Conservation (phyloP, 1,139 yeast genomes). For the Lipomyces yarrowii region DNA sequence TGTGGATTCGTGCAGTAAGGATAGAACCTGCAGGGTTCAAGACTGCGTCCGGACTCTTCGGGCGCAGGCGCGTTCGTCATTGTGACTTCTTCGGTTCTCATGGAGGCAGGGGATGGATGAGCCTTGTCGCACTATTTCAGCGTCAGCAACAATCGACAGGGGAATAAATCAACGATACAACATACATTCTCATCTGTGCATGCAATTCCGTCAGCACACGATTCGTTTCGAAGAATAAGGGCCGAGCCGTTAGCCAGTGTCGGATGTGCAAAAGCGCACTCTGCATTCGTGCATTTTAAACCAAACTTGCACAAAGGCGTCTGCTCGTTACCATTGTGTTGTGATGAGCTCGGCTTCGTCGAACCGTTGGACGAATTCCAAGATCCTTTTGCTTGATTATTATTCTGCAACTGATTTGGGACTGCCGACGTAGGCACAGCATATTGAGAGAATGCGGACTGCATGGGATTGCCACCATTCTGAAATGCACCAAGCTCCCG, state of each 20-base stretch:
- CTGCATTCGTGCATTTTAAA: conserved; percentile 67
- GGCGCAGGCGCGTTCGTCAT: conserved; percentile 35
- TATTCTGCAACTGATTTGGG: neutral
- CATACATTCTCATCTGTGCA: conserved; percentile 53
- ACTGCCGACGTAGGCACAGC: neutral
- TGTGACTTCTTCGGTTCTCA: conserved; percentile 40
- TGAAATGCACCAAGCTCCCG: neutral
- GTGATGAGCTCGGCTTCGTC: neutral
- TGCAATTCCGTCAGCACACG: conserved; percentile 73
- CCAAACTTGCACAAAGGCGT: conserved; percentile 72
- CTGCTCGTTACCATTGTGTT: conserved; percentile 45
- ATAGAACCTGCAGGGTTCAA: conserved; percentile 85
- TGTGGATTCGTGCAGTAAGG: conserved; percentile 69
- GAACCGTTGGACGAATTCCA: neutral
- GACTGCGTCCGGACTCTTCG: conserved; percentile 36
- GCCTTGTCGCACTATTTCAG: conserved; percentile 62
- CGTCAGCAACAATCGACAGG: conserved; percentile 15
- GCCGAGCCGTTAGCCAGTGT: conserved; percentile 81
- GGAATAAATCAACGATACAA: neutral
- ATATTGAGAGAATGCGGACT: conserved; percentile 1
- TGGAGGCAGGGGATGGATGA: conserved; percentile 68
- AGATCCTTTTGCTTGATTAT: conserved; percentile 23
- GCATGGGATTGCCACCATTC: neutral
- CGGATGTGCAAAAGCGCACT: conserved; percentile 89
- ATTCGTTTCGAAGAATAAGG: conserved; percentile 64